Conservation (phyloP, 2,329 filamentous ascomycete species). For the Fusarium sp. region DNA sequence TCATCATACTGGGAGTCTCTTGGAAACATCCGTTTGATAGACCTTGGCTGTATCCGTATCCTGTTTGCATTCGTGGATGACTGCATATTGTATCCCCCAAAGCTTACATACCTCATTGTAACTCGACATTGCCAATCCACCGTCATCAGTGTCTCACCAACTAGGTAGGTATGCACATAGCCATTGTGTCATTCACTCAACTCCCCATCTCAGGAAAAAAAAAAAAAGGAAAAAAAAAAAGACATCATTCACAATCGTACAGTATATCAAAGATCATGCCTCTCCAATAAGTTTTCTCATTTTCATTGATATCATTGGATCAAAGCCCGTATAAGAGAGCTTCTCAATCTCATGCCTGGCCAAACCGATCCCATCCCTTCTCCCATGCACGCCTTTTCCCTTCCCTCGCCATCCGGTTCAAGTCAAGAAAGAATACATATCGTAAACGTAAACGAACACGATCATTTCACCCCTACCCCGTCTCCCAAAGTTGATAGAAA, state of each 20-base stretch:
- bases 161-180: background rate
- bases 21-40: too few relatives aligned
- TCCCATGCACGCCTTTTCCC: background rate
- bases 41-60: too few relatives aligned
- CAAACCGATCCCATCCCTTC: conserved; percentile 32
- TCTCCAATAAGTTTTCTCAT: conserved; percentile 44
- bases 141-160: background rate
- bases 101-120: conserved; percentile 8
- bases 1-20: too few relatives aligned
- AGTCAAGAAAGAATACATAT: conserved; percentile 50
- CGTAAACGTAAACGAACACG: conserved; percentile 49
- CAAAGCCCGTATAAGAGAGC: conserved; percentile 40
- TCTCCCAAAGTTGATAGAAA: conserved; percentile 47
- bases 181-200: background rate
- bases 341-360: conserved; percentile 47
- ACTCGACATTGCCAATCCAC: background rate
- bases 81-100: conserved; percentile 23
- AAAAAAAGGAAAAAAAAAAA: too few relatives aligned
- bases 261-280: background rate
- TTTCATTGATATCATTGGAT: conserved; percentile 50
- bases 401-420: conserved; percentile 39
- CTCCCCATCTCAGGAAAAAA: background rate
- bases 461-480: conserved; percentile 25
- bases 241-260: background rate
- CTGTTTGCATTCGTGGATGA: background rate